These are phyloP conservation scores for Tubosaeta sp. DNA, from an alignment of 768 basidiomycete species.

Conservation along the genomic window DNA sequence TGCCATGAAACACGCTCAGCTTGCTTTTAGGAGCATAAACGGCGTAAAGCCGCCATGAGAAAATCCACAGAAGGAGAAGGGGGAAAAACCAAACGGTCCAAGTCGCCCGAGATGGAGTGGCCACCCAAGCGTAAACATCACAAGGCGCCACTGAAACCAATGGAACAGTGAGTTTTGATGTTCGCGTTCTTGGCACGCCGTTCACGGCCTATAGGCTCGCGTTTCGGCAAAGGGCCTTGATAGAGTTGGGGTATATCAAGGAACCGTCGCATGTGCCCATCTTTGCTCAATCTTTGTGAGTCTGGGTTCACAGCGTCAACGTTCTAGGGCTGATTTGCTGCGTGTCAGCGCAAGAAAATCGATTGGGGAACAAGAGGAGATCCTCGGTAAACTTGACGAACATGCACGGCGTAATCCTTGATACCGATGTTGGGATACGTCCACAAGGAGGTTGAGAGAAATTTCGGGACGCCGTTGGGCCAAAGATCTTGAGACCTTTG, in stretches of 20 bases:
- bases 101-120: conserved; percentile 47
- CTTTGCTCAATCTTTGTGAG: conserved; percentile 69
- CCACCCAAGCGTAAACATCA: conserved; percentile 64
- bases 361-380: conserved; percentile 38
- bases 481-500: too few relatives aligned
- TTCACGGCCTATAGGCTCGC: conserved; percentile 39
- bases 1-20: conserved; percentile 3
- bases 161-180: conserved; percentile 43
- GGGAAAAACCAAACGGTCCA: conserved; percentile 13
- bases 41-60: conserved; percentile 18
- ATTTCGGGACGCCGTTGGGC: too few relatives aligned
- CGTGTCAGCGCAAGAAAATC: conserved; percentile 37
- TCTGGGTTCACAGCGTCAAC: conserved; percentile 5
- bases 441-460: too few relatives aligned
- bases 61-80: conserved; percentile 17
- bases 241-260: conserved; percentile 58
- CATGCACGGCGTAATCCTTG: conserved; percentile 17
- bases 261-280: conserved; percentile 44
- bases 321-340: conserved; percentile 1
- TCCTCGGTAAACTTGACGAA: conserved; percentile 41
- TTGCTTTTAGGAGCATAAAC: conserved; percentile 23
- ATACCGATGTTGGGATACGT: neutral
- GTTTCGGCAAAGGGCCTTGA: conserved; percentile 54
- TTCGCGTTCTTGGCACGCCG: neutral
- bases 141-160: conserved; percentile 39